phyloP scores from a whole-genome alignment of 2,329 filamentous ascomycete species.

The Apiospora sp. region DNA sequence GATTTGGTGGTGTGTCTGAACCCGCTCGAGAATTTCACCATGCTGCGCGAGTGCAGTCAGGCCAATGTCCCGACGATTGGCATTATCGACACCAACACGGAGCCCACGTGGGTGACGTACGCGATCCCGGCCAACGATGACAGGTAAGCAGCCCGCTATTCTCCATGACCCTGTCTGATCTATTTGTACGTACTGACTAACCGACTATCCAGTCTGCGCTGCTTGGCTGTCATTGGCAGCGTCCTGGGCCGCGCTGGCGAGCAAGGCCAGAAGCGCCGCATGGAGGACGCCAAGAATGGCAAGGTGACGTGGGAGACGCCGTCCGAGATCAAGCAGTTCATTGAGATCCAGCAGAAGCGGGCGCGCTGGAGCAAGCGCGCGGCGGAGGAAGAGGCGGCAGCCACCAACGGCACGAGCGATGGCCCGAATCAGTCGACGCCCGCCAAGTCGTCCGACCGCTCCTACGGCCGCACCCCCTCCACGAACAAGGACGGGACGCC shows the following conservation, averaged over 20 bases:
- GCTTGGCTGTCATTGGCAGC: conserved; percentile 81
- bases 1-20: conserved; percentile 94
- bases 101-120: conserved; percentile 95
- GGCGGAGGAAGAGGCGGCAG: conserved; percentile 11
- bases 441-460: too few relatives aligned
- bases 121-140: conserved; percentile 97
- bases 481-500: too few relatives aligned
- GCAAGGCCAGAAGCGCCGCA: conserved; percentile 73
- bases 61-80: conserved; percentile 94
- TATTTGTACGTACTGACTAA: conserved; percentile 34
- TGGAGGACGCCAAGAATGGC: conserved; percentile 68
- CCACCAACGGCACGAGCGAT: too few relatives aligned
- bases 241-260: conserved; percentile 86
- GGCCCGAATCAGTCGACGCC: too few relatives aligned
- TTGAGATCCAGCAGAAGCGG: conserved; percentile 40
- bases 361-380: conserved; percentile 18
- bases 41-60: conserved; percentile 89
- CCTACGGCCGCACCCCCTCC: too few relatives aligned
- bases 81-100: conserved; percentile 90
- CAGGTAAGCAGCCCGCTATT: conserved; percentile 59
- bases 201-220: conserved; percentile 70
- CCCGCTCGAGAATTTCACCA: conserved; percentile 87
- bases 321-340: conserved; percentile 50
- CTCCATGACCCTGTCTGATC: neutral
- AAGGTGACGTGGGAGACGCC: conserved; percentile 68